phyloP scores from a whole-genome alignment of 2,329 filamentous ascomycete genomes.

The Ophiostoma populinum region DNA sequence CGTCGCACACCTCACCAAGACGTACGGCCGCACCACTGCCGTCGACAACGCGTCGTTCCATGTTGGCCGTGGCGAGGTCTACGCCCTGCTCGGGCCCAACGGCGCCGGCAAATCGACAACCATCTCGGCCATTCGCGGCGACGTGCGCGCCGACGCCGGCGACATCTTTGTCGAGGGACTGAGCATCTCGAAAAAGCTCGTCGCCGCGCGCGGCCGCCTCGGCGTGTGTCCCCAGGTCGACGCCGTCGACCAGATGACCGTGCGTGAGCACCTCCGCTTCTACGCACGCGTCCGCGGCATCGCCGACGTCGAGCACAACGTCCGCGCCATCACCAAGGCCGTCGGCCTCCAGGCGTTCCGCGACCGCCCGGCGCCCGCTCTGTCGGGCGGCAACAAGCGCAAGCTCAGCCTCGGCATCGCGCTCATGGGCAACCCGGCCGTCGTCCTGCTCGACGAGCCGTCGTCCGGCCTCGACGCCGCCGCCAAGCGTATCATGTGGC shows the following conservation, averaged over 20 bases:
- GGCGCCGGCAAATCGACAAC: slow-evolving; percentile 85
- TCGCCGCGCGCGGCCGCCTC: slow-evolving; percentile 55
- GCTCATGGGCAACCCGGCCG: slow-evolving; percentile 78
- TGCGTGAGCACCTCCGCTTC: slow-evolving; percentile 69
- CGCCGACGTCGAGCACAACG: slow-evolving; percentile 56
- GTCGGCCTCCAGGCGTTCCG: slow-evolving; percentile 60
- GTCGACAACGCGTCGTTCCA: slow-evolving; percentile 83
- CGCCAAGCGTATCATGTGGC: slow-evolving; percentile 87
- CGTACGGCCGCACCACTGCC: slow-evolving; percentile 57
- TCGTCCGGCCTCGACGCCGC: slow-evolving; percentile 79
- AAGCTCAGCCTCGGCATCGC: slow-evolving; percentile 82
- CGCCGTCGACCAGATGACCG: slow-evolving; percentile 82
- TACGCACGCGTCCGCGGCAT: slow-evolving; percentile 77
- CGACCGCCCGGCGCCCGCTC: slow-evolving; percentile 56
- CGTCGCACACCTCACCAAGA: slow-evolving; percentile 66
- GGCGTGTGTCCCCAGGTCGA: slow-evolving; percentile 87
- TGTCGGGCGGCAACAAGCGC: slow-evolving; percentile 86
- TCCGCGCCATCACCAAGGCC: slow-evolving; percentile 58
- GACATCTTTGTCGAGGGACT: slow-evolving; percentile 67
- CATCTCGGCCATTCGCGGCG: slow-evolving; percentile 79
- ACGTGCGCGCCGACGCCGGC: slow-evolving; percentile 60
- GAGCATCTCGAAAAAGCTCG: slow-evolving; percentile 55
- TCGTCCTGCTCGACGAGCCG: slow-evolving; percentile 78
- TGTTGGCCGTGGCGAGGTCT: slow-evolving; percentile 64
- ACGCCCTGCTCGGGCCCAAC: slow-evolving; percentile 78